A percentile compares a stretch with the other conserved stretches of the same genome.
phyloP scores from a whole-genome alignment of 2,329 filamentous ascomycete genomes.

The Pleoardoris graminearum region DNA sequence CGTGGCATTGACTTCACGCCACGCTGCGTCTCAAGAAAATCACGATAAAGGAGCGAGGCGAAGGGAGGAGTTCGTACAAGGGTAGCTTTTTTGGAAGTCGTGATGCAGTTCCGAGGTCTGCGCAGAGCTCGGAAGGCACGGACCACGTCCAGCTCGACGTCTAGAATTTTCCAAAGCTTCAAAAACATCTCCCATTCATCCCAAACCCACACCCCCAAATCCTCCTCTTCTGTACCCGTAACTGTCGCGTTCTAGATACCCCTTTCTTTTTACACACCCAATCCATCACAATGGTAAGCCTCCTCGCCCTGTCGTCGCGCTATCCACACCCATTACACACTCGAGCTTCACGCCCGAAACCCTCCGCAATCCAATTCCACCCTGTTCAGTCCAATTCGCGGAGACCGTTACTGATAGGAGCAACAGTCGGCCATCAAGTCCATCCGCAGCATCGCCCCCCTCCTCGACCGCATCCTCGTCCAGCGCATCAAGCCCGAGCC shows the following conservation, averaged over 20 bases:
- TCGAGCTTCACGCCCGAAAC: too few species aligned
- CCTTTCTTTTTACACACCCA: constrained; percentile 3
- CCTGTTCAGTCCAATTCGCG: too few species aligned
- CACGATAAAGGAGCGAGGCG: neutral
- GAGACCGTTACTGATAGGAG: neutral
- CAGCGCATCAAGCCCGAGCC: constrained; percentile 97
- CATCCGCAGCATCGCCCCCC: constrained; percentile 91
- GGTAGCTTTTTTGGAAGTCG: neutral
- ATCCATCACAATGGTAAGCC: constrained; percentile 19
- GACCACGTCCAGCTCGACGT: constrained; percentile 14
- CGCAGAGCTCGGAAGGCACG: constrained; percentile 19
- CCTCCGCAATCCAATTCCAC: too few species aligned
- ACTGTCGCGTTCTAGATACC: constrained; percentile 3
- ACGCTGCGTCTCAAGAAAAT: neutral
- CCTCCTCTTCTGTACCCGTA: neutral
- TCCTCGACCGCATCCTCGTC: constrained; percentile 96
- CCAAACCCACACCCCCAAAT: neutral
- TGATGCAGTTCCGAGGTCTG: constrained; percentile 23
- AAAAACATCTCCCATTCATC: constrained; percentile 10
- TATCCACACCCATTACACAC: neutral
- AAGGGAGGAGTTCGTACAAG: neutral
- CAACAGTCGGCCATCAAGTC: constrained; percentile 72
- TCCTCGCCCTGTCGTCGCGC: neutral
- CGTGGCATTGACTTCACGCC: constrained; percentile 22
- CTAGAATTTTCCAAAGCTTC: constrained; percentile 26